phyloP scores from a whole-genome alignment of 495 filamentous ascomycete genomes.

The Aspergillus panamensis region DNA sequence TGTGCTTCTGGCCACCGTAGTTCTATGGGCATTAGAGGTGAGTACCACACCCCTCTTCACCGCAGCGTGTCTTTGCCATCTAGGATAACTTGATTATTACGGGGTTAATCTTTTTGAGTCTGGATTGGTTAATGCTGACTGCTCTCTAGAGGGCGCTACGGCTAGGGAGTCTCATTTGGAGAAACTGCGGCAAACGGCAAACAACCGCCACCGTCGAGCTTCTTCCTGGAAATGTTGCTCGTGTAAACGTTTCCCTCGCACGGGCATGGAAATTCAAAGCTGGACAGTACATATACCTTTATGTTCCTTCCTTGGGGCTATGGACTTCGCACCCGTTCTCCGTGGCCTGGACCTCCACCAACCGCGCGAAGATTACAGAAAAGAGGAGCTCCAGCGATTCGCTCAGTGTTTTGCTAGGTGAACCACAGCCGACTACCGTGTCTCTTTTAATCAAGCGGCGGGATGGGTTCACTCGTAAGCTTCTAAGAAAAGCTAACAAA shows the following conservation, averaged over 20 bases:
- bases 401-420: constrained; percentile 32
- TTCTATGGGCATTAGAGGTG: constrained; percentile 43
- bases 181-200: constrained; percentile 47
- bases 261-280: constrained; percentile 49
- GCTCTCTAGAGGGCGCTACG: constrained; percentile 52
- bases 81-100: no score
- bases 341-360: constrained; percentile 47
- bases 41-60: background rate
- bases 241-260: constrained; percentile 47
- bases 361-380: constrained; percentile 16
- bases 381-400: constrained; percentile 36
- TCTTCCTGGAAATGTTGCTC: constrained; percentile 46
- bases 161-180: constrained; percentile 52
- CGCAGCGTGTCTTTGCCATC: no score
- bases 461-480: constrained; percentile 51
- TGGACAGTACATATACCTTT: constrained; percentile 56
- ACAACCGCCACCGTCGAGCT: constrained; percentile 51
- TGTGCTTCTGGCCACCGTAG: constrained; percentile 36
- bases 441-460: constrained; percentile 53
- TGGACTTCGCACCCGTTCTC: constrained; percentile 59
- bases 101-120: no score
- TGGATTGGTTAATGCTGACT: constrained; percentile 42
- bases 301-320: constrained; percentile 47
- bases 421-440: constrained; percentile 38
- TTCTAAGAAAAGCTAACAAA: constrained; percentile 44